These are phyloP conservation scores for Penicillium canariense DNA, from an alignment of 495 filamentous ascomycete genomes.

Conservation along the genomic window DNA sequence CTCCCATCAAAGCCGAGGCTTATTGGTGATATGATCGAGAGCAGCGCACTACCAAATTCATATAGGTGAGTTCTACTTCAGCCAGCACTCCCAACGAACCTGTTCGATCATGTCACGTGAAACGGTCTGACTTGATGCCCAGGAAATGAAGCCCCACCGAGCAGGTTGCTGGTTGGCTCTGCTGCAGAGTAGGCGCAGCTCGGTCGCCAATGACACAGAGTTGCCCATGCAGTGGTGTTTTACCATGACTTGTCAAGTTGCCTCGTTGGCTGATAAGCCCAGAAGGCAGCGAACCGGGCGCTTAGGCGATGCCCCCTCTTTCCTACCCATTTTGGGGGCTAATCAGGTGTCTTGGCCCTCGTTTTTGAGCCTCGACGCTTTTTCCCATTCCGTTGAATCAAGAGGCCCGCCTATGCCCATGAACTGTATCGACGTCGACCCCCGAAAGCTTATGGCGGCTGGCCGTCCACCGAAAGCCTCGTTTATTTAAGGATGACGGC, in stretches of 20 bases:
- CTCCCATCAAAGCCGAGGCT: too few relatives aligned
- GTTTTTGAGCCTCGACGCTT: not conserved
- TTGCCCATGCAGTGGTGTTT: not conserved
- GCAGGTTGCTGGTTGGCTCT: too few relatives aligned
- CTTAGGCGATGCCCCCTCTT: not conserved
- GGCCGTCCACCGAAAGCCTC: not conserved
- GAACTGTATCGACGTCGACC: not conserved
- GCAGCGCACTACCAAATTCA: too few relatives aligned
- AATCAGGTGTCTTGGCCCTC: not conserved
- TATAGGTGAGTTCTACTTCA: too few relatives aligned
- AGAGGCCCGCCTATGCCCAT: not conserved
- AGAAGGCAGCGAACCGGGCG: not conserved
- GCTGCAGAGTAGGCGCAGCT: too few relatives aligned
- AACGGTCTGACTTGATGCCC: too few relatives aligned
- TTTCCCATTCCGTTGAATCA: not conserved
- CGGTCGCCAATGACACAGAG: too few relatives aligned
- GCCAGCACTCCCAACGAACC: too few relatives aligned
- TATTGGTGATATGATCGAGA: too few relatives aligned
- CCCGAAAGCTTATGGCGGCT: too few relatives aligned
- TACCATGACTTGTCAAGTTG: not conserved
- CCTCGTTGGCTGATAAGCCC: not conserved
- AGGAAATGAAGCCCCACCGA: too few relatives aligned
- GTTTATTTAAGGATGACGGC: not conserved
- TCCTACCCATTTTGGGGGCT: not conserved
- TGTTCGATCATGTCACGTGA: too few relatives aligned